These are phyloP conservation scores for Penicillium oxalicum DNA, from an alignment of 2,329 filamentous ascomycete species.

Conservation along the genomic window DNA sequence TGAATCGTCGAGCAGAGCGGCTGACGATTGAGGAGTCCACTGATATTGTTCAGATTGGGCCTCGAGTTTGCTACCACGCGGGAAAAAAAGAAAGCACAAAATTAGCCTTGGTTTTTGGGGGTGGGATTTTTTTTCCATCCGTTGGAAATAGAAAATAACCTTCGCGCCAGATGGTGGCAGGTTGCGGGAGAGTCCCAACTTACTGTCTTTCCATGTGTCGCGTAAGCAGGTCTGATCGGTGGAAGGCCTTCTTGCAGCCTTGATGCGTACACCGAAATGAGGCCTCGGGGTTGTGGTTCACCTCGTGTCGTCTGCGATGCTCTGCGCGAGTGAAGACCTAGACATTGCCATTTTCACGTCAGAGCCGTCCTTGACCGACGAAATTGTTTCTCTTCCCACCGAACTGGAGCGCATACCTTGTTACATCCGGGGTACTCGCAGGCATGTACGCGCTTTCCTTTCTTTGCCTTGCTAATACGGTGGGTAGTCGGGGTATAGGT, in stretches of 20 bases:
- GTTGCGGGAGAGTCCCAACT: conserved; percentile 15
- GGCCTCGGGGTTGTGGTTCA: conserved; percentile 47
- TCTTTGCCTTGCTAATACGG: conserved; percentile 49
- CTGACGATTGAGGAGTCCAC: conserved; percentile 24
- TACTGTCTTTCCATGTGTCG: conserved; percentile 49
- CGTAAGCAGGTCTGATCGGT: conserved; percentile 43
- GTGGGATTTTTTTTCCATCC: neutral
- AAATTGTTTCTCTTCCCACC: neutral
- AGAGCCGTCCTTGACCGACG: conserved; percentile 7
- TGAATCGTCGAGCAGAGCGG: conserved; percentile 18
- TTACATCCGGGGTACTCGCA: conserved; percentile 44
- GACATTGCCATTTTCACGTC: neutral
- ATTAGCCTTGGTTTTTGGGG: neutral
- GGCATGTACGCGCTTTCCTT: conserved; percentile 47
- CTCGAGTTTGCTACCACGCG: conserved; percentile 29
- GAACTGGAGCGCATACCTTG: conserved; percentile 35
- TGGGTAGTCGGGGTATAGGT: conserved; percentile 47
- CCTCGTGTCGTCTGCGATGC: conserved; percentile 44
- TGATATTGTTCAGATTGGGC: conserved; percentile 27
- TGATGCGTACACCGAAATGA: conserved; percentile 39
- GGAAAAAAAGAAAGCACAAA: neutral
- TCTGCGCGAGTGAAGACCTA: conserved; percentile 48
- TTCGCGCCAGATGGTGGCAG: no score
- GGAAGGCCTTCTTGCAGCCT: conserved; percentile 45
- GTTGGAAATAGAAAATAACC: no score